These are phyloP conservation scores for Noccaea bulbosa DNA, from an alignment of 345 rosid genomes.

Conservation along the genomic window DNA sequence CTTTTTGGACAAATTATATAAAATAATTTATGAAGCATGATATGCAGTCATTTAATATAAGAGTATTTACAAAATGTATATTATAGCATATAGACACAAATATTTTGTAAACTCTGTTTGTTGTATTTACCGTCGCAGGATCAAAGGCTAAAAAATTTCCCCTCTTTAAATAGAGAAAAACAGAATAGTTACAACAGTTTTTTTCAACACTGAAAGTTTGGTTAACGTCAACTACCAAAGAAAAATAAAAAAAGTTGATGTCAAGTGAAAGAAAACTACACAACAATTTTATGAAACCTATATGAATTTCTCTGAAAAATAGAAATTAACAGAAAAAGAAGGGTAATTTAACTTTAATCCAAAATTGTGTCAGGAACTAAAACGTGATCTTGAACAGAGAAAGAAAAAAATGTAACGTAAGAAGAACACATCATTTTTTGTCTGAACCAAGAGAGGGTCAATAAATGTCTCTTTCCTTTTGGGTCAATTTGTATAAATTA, in stretches of 20 bases:
- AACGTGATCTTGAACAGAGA: constrained; percentile 20
- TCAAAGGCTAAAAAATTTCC: no score
- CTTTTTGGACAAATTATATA: no score
- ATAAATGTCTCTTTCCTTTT: constrained; percentile 8
- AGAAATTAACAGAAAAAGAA: neutral
- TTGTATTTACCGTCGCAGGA: neutral
- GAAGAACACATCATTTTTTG: constrained; percentile 32
- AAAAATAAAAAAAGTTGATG: constrained; percentile 13
- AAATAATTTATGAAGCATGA: no score
- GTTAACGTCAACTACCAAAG: constrained; percentile 32
- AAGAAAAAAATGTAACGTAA: constrained; percentile 25
- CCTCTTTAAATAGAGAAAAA: no score
- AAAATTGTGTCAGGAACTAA: constrained; percentile 29
- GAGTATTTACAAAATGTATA: no score
- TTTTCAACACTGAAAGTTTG: constrained; percentile 31
- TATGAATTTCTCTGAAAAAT: neutral
- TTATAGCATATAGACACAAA: no score
- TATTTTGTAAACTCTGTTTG: neutral
- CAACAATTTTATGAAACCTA: constrained; percentile 18
- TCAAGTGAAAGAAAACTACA: constrained; percentile 24
- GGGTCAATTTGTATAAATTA: no score
- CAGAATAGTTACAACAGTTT: no score
- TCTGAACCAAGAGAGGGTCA: no score
- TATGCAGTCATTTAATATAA: no score
- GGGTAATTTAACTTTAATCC: constrained; percentile 5